Conservation (phyloP, 2,329 filamentous ascomycete genomes). For the Talaromyces sp. region DNA sequence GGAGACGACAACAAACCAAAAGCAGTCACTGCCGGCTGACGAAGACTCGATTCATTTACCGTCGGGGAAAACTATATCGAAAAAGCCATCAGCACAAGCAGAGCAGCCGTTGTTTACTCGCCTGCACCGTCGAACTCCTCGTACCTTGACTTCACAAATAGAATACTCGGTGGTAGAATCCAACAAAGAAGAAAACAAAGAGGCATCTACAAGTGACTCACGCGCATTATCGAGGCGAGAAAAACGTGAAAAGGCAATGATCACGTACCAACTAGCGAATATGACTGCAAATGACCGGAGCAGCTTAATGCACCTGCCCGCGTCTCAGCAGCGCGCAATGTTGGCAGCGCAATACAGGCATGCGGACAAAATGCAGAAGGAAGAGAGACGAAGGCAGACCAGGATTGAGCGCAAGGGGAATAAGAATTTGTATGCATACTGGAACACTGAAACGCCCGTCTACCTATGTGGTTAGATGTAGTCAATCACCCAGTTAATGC, state of each 20-base stretch:
- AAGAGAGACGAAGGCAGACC: conserved; percentile 5
- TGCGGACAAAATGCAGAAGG: conserved; percentile 1
- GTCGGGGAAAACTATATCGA: conserved; percentile 6
- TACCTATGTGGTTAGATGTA: conserved; percentile 8
- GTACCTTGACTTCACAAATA: background rate
- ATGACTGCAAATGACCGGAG: conserved; percentile 4
- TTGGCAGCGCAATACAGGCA: background rate
- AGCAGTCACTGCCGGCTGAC: background rate
- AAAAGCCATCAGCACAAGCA: conserved; percentile 1
- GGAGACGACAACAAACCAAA: background rate
- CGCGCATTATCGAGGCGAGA: background rate
- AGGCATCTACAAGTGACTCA: background rate
- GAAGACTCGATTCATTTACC: conserved; percentile 8
- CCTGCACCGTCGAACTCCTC: background rate
- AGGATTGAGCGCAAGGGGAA: conserved; percentile 6
- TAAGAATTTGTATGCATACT: conserved; percentile 11
- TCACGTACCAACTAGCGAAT: background rate
- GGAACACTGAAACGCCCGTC: conserved; percentile 8
- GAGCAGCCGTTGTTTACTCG: conserved; percentile 2
- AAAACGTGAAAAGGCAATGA: conserved; percentile 2
- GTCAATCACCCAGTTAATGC: background rate
- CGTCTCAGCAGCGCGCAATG: background rate
- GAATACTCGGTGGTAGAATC: background rate
- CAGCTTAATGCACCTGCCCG: conserved; percentile 3
- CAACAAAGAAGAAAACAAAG: background rate